Evolutionary conservation across 2,329 filamentous ascomycete genomes (phyloP), one percentile per base, ranked within the genome.

Genomic region (Sporothrix schenckii): DNA sequence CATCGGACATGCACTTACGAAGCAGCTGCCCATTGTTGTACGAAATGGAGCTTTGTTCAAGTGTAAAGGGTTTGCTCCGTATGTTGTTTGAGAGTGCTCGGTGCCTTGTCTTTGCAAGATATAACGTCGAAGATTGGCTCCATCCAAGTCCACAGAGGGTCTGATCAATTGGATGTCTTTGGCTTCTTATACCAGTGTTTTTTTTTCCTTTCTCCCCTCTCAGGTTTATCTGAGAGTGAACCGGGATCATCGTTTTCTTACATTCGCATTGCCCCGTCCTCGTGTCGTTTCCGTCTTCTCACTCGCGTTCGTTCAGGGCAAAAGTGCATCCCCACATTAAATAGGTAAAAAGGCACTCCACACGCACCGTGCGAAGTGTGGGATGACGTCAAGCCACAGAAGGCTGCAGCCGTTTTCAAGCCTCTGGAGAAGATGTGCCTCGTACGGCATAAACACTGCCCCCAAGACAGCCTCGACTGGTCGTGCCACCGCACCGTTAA

Each of bases 21-120:
- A 67, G 50, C 65, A 67, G 52, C 30, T 67, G 47, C 65, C 52
- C 52, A 67, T 34, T 47, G 65, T 10, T 47, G 58, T 10, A 54
- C 21, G 21, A 41, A 30, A 21, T 7, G 21, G 16, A 21, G n/a
- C 34, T 34, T 34, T 34, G 34, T 34, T 7, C 9, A 7, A 9
- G 34, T 9, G 44, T 2, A 7, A 11, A 61, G n/a, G 6, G n/a
- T 24, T 24, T 7, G 27, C 34, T 34, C n/a, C 3, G 9, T 56
- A 34, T 41, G 19, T 7, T 27, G n/a, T 24, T 47, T 47, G 39
- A 47, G 19, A 27, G 11, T 47, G n/a, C 7, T 24, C 14, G 34
- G 39, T 61, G 34, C 30, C 19, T 41, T 39, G 58, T 61, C 39
- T 61, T 44, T 19, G 58, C 58, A 44, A 11, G 58, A 61, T 44